Evolutionary conservation across 2,329 filamentous ascomycete genomes (phyloP).

Genomic region (Fusarium sterilihyphosum): DNA sequence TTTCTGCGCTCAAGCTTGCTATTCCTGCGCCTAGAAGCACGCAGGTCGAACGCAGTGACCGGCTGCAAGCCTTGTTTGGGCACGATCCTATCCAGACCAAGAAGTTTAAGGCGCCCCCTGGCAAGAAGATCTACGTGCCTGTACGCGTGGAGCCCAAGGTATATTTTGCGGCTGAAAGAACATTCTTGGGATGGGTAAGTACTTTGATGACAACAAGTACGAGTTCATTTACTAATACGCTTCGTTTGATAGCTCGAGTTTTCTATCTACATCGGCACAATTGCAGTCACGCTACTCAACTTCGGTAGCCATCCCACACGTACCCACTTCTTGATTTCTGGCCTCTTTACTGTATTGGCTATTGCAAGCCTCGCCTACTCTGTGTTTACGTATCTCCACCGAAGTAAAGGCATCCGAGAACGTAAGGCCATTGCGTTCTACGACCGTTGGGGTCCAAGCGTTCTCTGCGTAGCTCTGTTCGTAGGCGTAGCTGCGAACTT

Average conservation of each 20-base stretch:
- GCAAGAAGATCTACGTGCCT: constrained; percentile 94
- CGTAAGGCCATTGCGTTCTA: constrained; percentile 90
- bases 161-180: constrained; percentile 94
- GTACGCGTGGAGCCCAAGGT: constrained; percentile 98
- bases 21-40: constrained; percentile 65
- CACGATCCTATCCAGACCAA: constrained; percentile 64
- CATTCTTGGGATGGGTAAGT: constrained; percentile 91
- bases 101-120: constrained; percentile 77
- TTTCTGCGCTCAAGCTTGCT: constrained; percentile 59
- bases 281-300: constrained; percentile 85
- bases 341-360: constrained; percentile 84
- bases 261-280: constrained; percentile 90
- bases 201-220: not conserved
- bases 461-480: constrained; percentile 79
- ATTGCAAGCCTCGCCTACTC: constrained; percentile 83
- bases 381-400: constrained; percentile 85
- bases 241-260: constrained; percentile 78
- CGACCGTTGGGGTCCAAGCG: constrained; percentile 85
- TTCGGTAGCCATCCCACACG: constrained; percentile 70
- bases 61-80: constrained; percentile 64
- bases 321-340: constrained; percentile 74
- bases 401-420: constrained; percentile 84
- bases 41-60: constrained; percentile 66
- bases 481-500: constrained; percentile 82
- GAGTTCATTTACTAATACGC: not conserved